Percentiles rank a stretch among this genome's conserved stretches.
phyloP scores from a whole-genome alignment of 176 grass and related monocot species.

The Elymus sibiricus region DNA sequence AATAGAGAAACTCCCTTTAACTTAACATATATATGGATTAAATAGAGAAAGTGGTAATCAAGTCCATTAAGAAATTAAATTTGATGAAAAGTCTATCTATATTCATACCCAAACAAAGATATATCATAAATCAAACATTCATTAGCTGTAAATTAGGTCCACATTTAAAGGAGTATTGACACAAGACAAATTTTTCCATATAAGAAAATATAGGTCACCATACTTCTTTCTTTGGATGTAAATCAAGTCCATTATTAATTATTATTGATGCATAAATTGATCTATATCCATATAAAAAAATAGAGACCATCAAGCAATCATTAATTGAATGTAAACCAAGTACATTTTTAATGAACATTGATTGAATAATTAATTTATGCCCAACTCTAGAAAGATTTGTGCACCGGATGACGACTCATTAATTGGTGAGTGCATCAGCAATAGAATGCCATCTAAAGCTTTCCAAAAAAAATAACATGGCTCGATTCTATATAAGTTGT shows the following conservation, averaged over 20 bases:
- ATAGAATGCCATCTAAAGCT: not conserved
- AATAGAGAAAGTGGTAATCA: too few species aligned
- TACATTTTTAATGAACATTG: not conserved
- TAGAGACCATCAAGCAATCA: not conserved
- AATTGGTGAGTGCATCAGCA: not conserved
- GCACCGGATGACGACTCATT: not conserved
- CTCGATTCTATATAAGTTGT: not conserved
- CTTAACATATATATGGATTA: too few species aligned
- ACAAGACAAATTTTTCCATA: not conserved
- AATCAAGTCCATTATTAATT: not conserved
- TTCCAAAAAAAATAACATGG: not conserved
- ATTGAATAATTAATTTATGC: not conserved
- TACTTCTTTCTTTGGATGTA: not conserved
- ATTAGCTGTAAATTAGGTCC: too few species aligned
- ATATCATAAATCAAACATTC: too few species aligned
- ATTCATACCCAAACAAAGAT: too few species aligned
- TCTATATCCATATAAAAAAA: not conserved
- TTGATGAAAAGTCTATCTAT: too few species aligned
- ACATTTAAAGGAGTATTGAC: not conserved
- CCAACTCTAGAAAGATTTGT: not conserved
- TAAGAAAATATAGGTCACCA: not conserved
- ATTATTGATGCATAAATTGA: not conserved
- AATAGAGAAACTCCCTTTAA: too few species aligned
- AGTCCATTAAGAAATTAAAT: too few species aligned
- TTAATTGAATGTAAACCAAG: not conserved